Percentiles rank a stretch among this genome's conserved stretches.
Conservation (phyloP, 768 basidiomycete species). For the Pleurotus eryngii region DNA sequence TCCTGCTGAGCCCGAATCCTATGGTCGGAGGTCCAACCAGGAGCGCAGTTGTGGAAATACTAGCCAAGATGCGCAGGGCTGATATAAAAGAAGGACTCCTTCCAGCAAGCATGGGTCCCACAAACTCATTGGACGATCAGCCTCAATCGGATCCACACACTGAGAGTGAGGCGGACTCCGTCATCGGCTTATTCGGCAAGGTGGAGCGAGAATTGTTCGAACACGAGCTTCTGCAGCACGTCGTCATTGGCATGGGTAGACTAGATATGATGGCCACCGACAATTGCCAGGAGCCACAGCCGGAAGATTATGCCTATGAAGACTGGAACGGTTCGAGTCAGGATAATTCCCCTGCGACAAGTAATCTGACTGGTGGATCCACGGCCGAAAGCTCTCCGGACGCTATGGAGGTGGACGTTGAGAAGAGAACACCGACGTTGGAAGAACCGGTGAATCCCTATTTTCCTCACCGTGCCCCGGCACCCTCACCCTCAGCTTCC, state of each 20-base stretch:
- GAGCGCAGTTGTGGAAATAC: slow-evolving; percentile 72
- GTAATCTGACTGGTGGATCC: background rate
- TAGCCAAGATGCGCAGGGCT: slow-evolving; percentile 64
- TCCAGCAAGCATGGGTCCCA: slow-evolving; percentile 13
- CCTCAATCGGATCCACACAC: slow-evolving; percentile 14
- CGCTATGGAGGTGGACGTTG: background rate
- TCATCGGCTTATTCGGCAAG: slow-evolving; percentile 46
- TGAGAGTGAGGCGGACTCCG: slow-evolving; percentile 25
- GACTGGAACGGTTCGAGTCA: slow-evolving; percentile 6
- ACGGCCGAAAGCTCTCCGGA: background rate
- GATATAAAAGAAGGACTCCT: slow-evolving; percentile 38
- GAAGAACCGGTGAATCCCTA: slow-evolving; percentile 15
- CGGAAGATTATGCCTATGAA: slow-evolving; percentile 19
- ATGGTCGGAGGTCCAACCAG: slow-evolving; percentile 72
- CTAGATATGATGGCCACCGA: slow-evolving; percentile 39
- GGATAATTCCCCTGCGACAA: background rate
- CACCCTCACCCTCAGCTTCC: slow-evolving; percentile 17
- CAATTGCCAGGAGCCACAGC: slow-evolving; percentile 33
- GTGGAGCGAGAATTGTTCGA: slow-evolving; percentile 66
- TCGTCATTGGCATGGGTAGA: slow-evolving; percentile 87
- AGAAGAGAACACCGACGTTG: background rate
- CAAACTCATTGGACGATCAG: slow-evolving; percentile 11
- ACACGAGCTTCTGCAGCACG: slow-evolving; percentile 77
- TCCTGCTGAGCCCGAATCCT: slow-evolving; percentile 79
- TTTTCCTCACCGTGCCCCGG: slow-evolving; percentile 22